Base-by-base conservation (phyloP, 148 eudicot genomes). In the Fallopia convolvulus region DNA sequence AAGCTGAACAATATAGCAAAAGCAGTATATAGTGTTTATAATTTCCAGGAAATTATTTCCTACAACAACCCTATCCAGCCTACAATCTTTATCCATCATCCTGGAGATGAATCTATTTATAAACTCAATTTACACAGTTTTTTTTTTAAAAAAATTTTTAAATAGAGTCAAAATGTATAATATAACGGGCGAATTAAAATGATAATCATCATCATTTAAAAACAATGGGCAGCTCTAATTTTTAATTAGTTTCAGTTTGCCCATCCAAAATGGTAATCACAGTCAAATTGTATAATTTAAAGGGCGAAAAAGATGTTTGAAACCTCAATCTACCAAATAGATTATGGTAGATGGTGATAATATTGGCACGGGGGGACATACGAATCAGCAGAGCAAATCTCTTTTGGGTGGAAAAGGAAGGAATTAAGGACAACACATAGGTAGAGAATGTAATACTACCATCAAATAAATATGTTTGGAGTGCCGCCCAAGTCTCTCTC, bases 401-500 rank as follows among this genome's bases (percentile, higher is more conserved):
- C 72, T 68, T 68, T 68, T 15, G 72, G 72, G n/a, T 14, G 72
- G 46, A 68, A 68, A 68, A 39, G 44, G 13, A 68, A 33, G 20
- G 60, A 44, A 44, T 2, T 23, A 21, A 33, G 41, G 36, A 66
- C 42, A 33, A 26, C n/a, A n/a, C 8, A 3, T 1, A 53, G 21
- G 6, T 41, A 15, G 2, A 68, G 10, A 68, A 36, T 68, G 21
- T 17, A 58, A n/a, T 55, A 3, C 23, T 41, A 41, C 8, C 30
- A 26, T 26, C 30, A 26, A 26, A 26, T 9, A 44, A 36, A 68
- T 39, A 36, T 68, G 72, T 68, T 68, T 68, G 20, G 72, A 68
- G 72, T 68, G 72, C n/a, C 21, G n/a, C 72, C 72, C 72, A 68
- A 68, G 72, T 68, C 44, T 33, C 72, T 68, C 30, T 26, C 30